These are phyloP conservation scores for Alnus rubra DNA, from an alignment of 306 rosid species.

Conservation along the genomic window DNA sequence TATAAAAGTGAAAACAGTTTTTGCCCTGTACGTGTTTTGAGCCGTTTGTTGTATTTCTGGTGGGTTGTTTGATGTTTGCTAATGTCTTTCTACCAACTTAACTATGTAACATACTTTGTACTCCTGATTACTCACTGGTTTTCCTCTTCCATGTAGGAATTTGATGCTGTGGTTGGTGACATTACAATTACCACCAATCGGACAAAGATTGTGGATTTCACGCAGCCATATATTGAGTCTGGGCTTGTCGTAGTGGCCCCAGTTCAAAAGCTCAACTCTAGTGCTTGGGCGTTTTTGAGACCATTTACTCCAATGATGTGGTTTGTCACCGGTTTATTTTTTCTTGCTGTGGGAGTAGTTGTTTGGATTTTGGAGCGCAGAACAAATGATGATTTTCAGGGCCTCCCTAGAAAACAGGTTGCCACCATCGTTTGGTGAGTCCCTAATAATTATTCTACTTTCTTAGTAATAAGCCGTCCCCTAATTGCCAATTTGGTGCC, in stretches of 20 bases:
- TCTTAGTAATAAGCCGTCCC: no score
- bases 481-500: not conserved
- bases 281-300: slow-evolving; percentile 82
- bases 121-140: slow-evolving; percentile 19
- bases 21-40: no score
- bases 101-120: not conserved
- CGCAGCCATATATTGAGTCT: slow-evolving; percentile 92
- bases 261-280: slow-evolving; percentile 47
- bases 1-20: no score
- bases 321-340: slow-evolving; percentile 65
- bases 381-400: slow-evolving; percentile 79
- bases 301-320: slow-evolving; percentile 83
- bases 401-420: slow-evolving; percentile 79
- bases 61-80: no score
- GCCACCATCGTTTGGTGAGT: slow-evolving; percentile 72
- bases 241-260: slow-evolving; percentile 93
- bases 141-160: slow-evolving; percentile 49
- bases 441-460: no score
- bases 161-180: slow-evolving; percentile 87
- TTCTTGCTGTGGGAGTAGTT: slow-evolving; percentile 72
- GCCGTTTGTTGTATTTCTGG: no score
- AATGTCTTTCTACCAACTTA: not conserved
- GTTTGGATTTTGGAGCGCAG: slow-evolving; percentile 96
- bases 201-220: slow-evolving; percentile 89
- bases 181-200: slow-evolving; percentile 81